phyloP scores from a whole-genome alignment of 768 basidiomycete species.

The Infundibulicybe gibba region DNA sequence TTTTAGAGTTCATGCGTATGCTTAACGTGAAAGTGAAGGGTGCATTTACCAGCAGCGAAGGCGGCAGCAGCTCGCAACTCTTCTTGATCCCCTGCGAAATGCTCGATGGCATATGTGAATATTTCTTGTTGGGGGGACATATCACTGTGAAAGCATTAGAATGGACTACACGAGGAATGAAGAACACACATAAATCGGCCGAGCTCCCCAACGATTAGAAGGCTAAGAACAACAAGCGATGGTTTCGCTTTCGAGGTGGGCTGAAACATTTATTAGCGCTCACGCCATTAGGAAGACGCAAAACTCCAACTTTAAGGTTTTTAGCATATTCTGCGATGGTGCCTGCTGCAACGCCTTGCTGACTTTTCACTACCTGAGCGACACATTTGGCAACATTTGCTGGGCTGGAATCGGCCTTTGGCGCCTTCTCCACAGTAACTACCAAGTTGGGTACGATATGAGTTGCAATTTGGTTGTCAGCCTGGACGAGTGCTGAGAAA shows the following conservation, averaged over 20 bases:
- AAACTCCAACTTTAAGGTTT: slow-evolving; percentile 58
- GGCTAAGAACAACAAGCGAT: slow-evolving; percentile 71
- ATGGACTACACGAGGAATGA: slow-evolving; percentile 4
- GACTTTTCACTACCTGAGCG: slow-evolving; percentile 73
- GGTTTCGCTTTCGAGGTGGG: slow-evolving; percentile 60
- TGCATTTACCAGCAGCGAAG: slow-evolving; percentile 76
- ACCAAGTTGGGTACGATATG: slow-evolving; percentile 79
- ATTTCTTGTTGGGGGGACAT: slow-evolving; percentile 79
- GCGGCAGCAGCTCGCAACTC: slow-evolving; percentile 89
- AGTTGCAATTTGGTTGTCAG: slow-evolving; percentile 79
- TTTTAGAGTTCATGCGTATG: not conserved
- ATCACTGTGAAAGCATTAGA: slow-evolving; percentile 52
- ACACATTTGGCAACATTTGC: slow-evolving; percentile 83
- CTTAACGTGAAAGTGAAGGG: not conserved
- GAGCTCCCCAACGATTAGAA: slow-evolving; percentile 89
- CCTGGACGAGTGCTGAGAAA: slow-evolving; percentile 77
- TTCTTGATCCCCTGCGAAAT: slow-evolving; percentile 77
- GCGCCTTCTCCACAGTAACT: slow-evolving; percentile 59
- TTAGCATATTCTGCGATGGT: slow-evolving; percentile 85
- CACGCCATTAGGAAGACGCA: not conserved
- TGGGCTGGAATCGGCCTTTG: slow-evolving; percentile 51
- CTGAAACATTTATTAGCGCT: slow-evolving; percentile 18
- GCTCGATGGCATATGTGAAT: slow-evolving; percentile 69
- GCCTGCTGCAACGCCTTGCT: slow-evolving; percentile 71
- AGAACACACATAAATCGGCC: slow-evolving; percentile 79